Evolutionary conservation across 352 stramenopile species (phyloP).

Genomic region (Globisporangium orthogonon): DNA sequence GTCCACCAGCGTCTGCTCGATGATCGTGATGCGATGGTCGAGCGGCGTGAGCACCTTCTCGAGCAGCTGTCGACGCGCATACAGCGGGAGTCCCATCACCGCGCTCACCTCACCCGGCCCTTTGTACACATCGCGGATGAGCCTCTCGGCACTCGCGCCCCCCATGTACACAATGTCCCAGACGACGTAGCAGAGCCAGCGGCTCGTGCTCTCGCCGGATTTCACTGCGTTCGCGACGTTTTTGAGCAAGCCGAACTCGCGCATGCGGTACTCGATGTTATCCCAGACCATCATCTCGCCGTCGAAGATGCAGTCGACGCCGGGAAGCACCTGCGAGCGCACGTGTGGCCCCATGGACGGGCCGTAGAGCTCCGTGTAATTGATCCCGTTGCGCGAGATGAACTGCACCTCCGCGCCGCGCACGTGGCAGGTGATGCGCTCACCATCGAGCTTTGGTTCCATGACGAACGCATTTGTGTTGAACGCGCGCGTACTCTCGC

Average conservation of each 20-base stretch:
- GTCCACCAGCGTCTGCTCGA: slow-evolving; percentile 78
- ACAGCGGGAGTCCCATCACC: slow-evolving; percentile 72
- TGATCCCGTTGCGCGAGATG: slow-evolving; percentile 80
- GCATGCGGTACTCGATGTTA: slow-evolving; percentile 64
- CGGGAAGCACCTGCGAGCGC: slow-evolving; percentile 43
- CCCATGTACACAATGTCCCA: slow-evolving; percentile 81
- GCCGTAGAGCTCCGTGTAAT: slow-evolving; percentile 74
- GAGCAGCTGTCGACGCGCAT: slow-evolving; percentile 50
- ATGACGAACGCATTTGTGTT: slow-evolving; percentile 69
- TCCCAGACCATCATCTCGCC: slow-evolving; percentile 89
- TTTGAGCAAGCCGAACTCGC: slow-evolving; percentile 79
- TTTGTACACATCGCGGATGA: slow-evolving; percentile 62
- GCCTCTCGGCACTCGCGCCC: slow-evolving; percentile 31
- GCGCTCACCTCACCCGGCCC: slow-evolving; percentile 45
- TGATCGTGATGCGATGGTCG: slow-evolving; percentile 70
- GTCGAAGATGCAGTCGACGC: slow-evolving; percentile 73
- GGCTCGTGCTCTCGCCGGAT: slow-evolving; percentile 42
- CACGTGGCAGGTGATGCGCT: slow-evolving; percentile 80
- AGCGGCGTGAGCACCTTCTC: slow-evolving; percentile 59
- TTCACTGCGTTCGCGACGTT: slow-evolving; percentile 63
- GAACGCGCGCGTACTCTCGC: slow-evolving; percentile 69
- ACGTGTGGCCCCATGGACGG: slow-evolving; percentile 56
- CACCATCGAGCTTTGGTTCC: slow-evolving; percentile 81
- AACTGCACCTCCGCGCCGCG: slow-evolving; percentile 58
- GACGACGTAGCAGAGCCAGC: slow-evolving; percentile 81